Evolutionary conservation across 768 basidiomycete species (phyloP), one percentile per base, ranked within the genome.

Genomic region (Leccinellum luteum): DNA sequence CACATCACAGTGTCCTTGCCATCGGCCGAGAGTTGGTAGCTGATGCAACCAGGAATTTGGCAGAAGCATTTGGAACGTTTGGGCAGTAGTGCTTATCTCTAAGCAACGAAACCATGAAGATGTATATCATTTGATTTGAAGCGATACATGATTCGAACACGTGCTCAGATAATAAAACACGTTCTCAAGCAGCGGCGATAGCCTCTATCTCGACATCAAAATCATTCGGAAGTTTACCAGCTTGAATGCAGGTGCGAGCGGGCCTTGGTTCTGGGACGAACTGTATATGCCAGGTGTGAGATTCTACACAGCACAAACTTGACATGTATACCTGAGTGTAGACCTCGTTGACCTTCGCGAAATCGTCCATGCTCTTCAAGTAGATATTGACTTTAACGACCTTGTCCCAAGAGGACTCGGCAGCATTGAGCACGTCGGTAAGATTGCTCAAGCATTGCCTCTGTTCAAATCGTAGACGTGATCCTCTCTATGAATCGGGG

Each of bases 161-260:
- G 27, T n/a, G 34, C 35, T 28, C 3, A 14, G 12, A 8, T 45
- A 30, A 28, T 57, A 38, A 6, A 44, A 38, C 12, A n/a, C 15
- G 15, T 14, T 23, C 14, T 64, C 51, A 69, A 45, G 56, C 60
- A 31, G 79, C 69, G n/a, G 85, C 84, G 58, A 86, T 85, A 8
- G 79, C 82, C 69, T 90, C 89, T 41, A 90, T 85, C 75, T 92
- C 89, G 44, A 89, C 78, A 62, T 87, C 80, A 6, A 89, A 87
- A 58, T 87, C 86, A 62, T 78, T 77, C 0, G 88, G 88, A 34
- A 90, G 76, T 61, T 80, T 80, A 8, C 80, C 85, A 13, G 84
- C 86, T 74, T 90, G 87, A 60, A 92, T 88, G 69, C 85, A 87
- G 9, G 87, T 88, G 54, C 89, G 74, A 8, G 89, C 84, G 12